phyloP scores from a whole-genome alignment of 768 basidiomycete genomes.

The Imleria badia region DNA sequence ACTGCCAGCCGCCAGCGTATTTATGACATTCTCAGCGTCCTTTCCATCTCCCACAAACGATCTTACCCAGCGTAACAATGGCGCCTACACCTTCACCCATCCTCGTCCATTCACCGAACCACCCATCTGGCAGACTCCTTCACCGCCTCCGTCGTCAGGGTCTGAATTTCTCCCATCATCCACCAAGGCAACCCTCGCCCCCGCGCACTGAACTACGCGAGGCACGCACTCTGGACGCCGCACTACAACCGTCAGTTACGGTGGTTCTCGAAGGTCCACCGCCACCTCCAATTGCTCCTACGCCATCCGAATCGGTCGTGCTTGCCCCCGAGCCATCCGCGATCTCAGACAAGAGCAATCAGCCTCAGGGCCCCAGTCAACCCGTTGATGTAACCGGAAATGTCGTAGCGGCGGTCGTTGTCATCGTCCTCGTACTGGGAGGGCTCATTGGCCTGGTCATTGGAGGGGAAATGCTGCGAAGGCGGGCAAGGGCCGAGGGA shows the following conservation, averaged over 20 bases:
- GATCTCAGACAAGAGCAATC: background rate
- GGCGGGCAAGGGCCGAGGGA: constrained; percentile 3
- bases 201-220: background rate
- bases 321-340: constrained; percentile 8
- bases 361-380: constrained; percentile 3
- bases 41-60: background rate
- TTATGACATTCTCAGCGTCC: constrained; percentile 16
- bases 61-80: constrained; percentile 14
- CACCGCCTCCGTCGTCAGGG: constrained; percentile 19
- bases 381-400: constrained; percentile 17
- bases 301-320: constrained; percentile 3
- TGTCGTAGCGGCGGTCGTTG: constrained; percentile 19
- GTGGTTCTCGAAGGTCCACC: constrained; percentile 1
- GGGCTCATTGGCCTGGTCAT: constrained; percentile 26
- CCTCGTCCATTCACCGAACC: background rate
- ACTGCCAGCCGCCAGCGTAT: constrained; percentile 28
- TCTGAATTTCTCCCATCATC: constrained; percentile 1
- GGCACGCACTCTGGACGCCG: constrained; percentile 7
- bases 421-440: constrained; percentile 28
- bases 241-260: constrained; percentile 11
- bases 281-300: background rate
- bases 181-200: background rate
- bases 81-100: constrained; percentile 19
- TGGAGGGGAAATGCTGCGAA: constrained; percentile 28
- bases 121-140: constrained; percentile 5